Percentiles rank a stretch among this genome's conserved stretches.
These are phyloP conservation scores for Euphorbia pulcherrima DNA, from an alignment of 345 rosid genomes.

Conservation along the genomic window DNA sequence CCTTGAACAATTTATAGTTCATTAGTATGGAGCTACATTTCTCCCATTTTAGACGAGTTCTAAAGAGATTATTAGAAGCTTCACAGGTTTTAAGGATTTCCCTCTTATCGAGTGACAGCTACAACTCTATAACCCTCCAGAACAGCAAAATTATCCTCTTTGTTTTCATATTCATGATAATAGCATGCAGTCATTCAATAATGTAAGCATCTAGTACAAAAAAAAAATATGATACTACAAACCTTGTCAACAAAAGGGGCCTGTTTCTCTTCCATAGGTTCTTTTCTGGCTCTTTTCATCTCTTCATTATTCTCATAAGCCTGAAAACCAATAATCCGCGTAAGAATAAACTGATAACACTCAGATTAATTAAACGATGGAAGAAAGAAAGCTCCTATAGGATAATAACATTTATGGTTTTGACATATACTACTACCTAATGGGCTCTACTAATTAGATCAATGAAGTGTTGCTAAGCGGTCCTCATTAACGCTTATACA, in stretches of 20 bases:
- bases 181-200: neutral
- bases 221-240: neutral
- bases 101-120: neutral
- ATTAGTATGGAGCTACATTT: neutral
- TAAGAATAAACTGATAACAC: neutral
- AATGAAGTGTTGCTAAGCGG: neutral
- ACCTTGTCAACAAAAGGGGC: constrained; percentile 75
- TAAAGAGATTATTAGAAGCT: neutral
- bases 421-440: neutral
- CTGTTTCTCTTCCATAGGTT: constrained; percentile 50
- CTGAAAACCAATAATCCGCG: constrained; percentile 39
- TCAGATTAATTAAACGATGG: neutral
- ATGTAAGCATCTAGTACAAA: neutral
- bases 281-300: constrained; percentile 70
- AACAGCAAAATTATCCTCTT: too few species aligned
- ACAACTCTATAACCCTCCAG: neutral
- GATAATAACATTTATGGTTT: neutral
- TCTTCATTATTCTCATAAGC: constrained; percentile 70
- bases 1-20: neutral
- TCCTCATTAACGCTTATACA: neutral
- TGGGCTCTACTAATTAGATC: neutral
- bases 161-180: neutral
- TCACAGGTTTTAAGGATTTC: neutral
- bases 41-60: neutral
- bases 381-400: neutral